phyloP scores from a whole-genome alignment of 768 basidiomycete species.

The Candolleomyces efflorescens region DNA sequence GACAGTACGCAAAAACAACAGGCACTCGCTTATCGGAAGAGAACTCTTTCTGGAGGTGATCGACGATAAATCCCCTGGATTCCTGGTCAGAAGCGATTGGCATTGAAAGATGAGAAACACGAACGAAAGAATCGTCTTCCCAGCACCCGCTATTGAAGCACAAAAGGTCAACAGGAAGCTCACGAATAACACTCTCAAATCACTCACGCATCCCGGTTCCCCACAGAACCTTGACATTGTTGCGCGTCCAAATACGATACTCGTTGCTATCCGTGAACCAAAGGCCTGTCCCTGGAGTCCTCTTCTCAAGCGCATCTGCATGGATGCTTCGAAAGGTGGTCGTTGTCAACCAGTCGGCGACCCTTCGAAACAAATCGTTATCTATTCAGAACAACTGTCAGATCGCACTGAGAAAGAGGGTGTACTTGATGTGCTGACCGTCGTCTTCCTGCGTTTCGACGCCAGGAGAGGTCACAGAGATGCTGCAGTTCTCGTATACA shows the following conservation, averaged over 20 bases:
- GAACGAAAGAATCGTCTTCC: background rate
- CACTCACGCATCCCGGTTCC: background rate
- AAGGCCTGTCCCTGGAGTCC: background rate
- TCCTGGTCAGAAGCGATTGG: background rate
- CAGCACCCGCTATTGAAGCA: background rate
- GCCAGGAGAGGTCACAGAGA: background rate
- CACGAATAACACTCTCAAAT: background rate
- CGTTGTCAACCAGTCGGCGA: background rate
- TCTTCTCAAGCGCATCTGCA: background rate
- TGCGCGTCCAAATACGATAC: background rate
- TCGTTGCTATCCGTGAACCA: background rate
- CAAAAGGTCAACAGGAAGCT: no score
- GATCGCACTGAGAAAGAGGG: background rate
- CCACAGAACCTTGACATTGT: background rate
- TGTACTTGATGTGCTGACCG: background rate
- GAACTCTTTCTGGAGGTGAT: background rate
- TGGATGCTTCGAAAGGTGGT: background rate
- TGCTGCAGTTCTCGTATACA: background rate
- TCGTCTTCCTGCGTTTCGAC: background rate
- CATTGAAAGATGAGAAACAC: background rate
- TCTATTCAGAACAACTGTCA: background rate
- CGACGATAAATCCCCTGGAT: background rate
- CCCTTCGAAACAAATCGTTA: background rate
- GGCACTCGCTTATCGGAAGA: background rate
- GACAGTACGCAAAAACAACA: background rate